Base-by-base conservation (phyloP, 805 yeast species). In the Vanderwaltozyma verrucispora region DNA sequence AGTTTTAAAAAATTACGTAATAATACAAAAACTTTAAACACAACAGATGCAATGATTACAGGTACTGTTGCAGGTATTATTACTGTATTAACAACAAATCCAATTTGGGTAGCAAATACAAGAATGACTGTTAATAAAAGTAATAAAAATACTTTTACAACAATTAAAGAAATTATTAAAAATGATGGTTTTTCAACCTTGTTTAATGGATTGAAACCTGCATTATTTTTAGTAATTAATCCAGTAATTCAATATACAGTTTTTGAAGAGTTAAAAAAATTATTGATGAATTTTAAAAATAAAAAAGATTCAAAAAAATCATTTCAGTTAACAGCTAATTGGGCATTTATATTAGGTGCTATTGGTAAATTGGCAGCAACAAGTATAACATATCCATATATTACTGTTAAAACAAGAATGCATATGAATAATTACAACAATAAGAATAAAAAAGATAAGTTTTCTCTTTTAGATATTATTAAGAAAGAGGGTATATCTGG, bases 51-150 rank as follows among this genome's bases (percentile, higher is more conserved):
- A 37, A 79, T 86, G 49, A 53, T 75, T 20, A 75, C 96, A 2
- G 98, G 96, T 7, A 76, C 88, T 0, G 70, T 71, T 49, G 99
- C 99, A 0, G 98, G 99, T 5, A 67, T 88, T 52, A 88, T 80
- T 15, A 92, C 98, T 1, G 80, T 95, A 5, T 88, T 97, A 0
- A 94, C 87, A 10, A 92, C 99, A 0, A 92, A 92, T 58, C 99
- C 99, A 11, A 92, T 92, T 41, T 92, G 99, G 99, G 67, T 92
- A 42, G 79, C 92, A 43, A 92, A 92, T 62, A 92, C 99, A 1
- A 71, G 99, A 53, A 76, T 80, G 73, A 83, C 94, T 49, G 86
- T 88, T 15, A 44, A 36, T 36, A 56, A 46, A 46, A 55, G 56
- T 27, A 49, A 47, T n/a, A 55, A 65, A 21, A 63, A 64, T 32